Conservation (phyloP, 1,284 basidiomycete species). For the Ganoderma meredithae region DNA sequence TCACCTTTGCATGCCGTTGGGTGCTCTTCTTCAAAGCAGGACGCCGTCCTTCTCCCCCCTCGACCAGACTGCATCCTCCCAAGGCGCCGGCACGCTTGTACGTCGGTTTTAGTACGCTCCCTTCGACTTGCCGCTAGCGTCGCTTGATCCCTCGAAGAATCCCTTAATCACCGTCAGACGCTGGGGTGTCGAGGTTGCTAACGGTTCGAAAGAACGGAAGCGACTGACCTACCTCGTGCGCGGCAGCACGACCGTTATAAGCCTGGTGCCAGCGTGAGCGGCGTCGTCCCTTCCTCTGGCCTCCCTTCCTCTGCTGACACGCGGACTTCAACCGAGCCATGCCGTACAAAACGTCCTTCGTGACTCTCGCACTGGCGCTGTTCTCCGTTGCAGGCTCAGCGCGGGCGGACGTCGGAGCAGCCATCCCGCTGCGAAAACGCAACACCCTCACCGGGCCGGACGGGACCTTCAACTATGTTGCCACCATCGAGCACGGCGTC, state of each 20-base stretch:
- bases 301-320: background rate
- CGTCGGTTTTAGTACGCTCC: background rate
- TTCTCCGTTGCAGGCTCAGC: conserved; percentile 21
- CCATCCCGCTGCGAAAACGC: conserved; percentile 30
- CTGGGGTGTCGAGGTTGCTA: conserved; percentile 3
- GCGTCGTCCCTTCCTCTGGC: background rate
- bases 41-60: background rate
- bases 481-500: conserved; percentile 22
- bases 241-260: background rate
- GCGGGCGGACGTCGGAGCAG: conserved; percentile 14
- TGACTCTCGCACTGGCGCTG: conserved; percentile 26
- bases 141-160: background rate
- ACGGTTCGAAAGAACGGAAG: background rate
- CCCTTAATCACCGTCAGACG: background rate
- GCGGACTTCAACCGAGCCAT: conserved; percentile 14
- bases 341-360: conserved; percentile 27
- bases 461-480: conserved; percentile 31
- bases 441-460: conserved; percentile 28
- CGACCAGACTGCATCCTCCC: background rate
- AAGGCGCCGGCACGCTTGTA: background rate
- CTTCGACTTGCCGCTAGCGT: background rate
- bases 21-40: background rate
- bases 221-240: background rate
- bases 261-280: background rate
- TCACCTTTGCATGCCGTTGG: background rate